Evolutionary conservation across 1,139 yeast species (phyloP), one percentile per base, ranked within the genome.

Genomic region (Geotrichum carabidarum): DNA sequence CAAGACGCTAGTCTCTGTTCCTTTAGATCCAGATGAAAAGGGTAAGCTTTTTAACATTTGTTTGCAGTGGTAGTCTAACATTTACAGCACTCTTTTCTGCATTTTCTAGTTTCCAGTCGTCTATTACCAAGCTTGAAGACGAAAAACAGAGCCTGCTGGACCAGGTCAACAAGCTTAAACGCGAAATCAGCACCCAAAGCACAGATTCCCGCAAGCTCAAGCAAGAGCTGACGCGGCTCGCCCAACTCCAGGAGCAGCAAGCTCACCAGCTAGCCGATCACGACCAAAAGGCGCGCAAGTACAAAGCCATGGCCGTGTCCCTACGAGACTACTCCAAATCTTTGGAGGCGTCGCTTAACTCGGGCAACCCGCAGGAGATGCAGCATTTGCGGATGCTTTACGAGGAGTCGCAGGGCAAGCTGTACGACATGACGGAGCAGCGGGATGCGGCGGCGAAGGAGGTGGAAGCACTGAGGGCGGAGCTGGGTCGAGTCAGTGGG

Each of bases 21-120:
- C 67, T 1, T 44, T 64, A 41, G 67, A 64, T 46, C 60, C 60
- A n/a, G 64, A 63, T 34, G 66, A 63, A 53, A 60, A 60, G 44
- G 67, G 55, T 52, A 18, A 14, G 55, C 36, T 8, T 43, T 37
- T n/a, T 15, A 22, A 8, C 30, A 18, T 35, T 35, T 31, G 11
- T 37, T 4, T 40, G 8, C 34, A 2, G n/a, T 18, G 8, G 27
- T 14, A 14, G n/a, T 31, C 52, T 49, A 43, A 49, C 51, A 31
- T 8, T 4, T 15, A 14, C 30, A 52, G 55, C 67, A 4, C 48
- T 64, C 30, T 62, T 63, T 41, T 57, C 65, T 4, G 66, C 66
- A 7, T 60, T 64, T 43, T 58, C 61, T 31, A 61, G 63, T 48
- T 64, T 63, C 48, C 63, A 61, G 56, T 51, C 61, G 34, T 62